phyloP scores from a whole-genome alignment of 805 yeast species.

The Candida montana region DNA sequence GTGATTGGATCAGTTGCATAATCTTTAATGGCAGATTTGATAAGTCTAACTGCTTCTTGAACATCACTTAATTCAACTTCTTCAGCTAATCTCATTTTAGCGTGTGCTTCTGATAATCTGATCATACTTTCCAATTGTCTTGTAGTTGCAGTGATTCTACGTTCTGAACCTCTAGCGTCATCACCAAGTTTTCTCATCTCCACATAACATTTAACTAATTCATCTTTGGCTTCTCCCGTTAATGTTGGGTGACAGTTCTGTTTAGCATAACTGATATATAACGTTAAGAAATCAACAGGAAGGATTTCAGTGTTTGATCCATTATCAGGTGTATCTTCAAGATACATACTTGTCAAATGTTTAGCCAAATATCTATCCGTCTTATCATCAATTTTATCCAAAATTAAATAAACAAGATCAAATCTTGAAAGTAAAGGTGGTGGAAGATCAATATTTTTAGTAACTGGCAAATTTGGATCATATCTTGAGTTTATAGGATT shows the following conservation, averaged over 20 bases:
- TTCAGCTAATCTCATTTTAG: conserved; percentile 82
- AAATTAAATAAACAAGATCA: conserved; percentile 85
- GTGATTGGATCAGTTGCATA: conserved; percentile 98
- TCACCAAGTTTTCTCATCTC: conserved; percentile 94
- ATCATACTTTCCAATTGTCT: conserved; percentile 96
- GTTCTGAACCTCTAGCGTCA: conserved; percentile 78
- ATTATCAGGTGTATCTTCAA: conserved; percentile 78
- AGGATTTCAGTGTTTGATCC: conserved; percentile 64
- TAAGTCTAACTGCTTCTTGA: conserved; percentile 86
- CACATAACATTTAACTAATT: conserved; percentile 82
- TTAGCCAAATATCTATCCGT: conserved; percentile 82
- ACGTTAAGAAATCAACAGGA: conserved; percentile 82
- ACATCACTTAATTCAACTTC: conserved; percentile 78
- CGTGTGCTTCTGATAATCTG: conserved; percentile 92
- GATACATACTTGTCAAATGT: conserved; percentile 86
- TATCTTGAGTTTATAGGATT: conserved; percentile 95
- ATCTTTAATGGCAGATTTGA: conserved; percentile 90
- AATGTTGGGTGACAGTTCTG: conserved; percentile 76
- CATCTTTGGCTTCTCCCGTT: conserved; percentile 75
- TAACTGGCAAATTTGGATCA: conserved; percentile 91
- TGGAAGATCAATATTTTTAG: conserved; percentile 92
- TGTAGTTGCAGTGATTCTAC: conserved; percentile 95
- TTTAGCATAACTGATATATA: conserved; percentile 92
- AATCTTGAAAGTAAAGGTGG: conserved; percentile 94
- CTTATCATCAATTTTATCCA: conserved; percentile 87